A percentile compares a stretch with the other conserved stretches of the same genome.
Evolutionary conservation across 2,329 filamentous ascomycete genomes (phyloP).

Genomic region (Epichloe typhina): DNA sequence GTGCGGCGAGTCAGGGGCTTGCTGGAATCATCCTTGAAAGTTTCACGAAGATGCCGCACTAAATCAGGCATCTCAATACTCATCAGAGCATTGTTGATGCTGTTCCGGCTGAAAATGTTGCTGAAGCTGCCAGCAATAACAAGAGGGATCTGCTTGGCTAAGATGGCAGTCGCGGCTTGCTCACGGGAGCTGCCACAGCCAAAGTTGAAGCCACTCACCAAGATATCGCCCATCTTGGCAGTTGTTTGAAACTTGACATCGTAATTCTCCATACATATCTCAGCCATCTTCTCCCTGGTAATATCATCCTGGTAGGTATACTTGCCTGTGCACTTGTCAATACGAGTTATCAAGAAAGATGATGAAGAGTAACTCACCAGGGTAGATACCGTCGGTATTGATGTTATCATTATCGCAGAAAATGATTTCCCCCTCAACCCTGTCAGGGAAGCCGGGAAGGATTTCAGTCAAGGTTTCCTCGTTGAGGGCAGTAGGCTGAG

Average conservation of each 20-base stretch:
- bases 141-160: conserved; percentile 68
- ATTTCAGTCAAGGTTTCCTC: conserved; percentile 8
- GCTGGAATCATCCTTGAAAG: conserved; percentile 29
- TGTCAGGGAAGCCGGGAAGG: conserved; percentile 2
- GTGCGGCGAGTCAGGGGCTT: conserved; percentile 3
- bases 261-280: conserved; percentile 91
- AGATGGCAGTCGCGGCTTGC: conserved; percentile 72
- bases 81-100: conserved; percentile 69
- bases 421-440: not conserved
- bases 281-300: conserved; percentile 64
- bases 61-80: conserved; percentile 56
- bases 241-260: conserved; percentile 55
- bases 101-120: conserved; percentile 70
- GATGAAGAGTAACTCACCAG: not conserved
- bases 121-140: conserved; percentile 72
- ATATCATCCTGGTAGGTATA: conserved; percentile 88
- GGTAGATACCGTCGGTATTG: conserved; percentile 1
- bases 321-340: conserved; percentile 27
- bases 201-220: conserved; percentile 82
- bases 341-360: too few species aligned
- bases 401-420: not conserved
- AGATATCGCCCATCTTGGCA: conserved; percentile 59
- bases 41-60: conserved; percentile 50
- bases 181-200: conserved; percentile 61
- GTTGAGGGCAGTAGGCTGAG: not conserved